Percentiles rank a stretch among this genome's conserved stretches.
phyloP scores from a whole-genome alignment of 148 eudicot genomes.

The Drosera capensis region DNA sequence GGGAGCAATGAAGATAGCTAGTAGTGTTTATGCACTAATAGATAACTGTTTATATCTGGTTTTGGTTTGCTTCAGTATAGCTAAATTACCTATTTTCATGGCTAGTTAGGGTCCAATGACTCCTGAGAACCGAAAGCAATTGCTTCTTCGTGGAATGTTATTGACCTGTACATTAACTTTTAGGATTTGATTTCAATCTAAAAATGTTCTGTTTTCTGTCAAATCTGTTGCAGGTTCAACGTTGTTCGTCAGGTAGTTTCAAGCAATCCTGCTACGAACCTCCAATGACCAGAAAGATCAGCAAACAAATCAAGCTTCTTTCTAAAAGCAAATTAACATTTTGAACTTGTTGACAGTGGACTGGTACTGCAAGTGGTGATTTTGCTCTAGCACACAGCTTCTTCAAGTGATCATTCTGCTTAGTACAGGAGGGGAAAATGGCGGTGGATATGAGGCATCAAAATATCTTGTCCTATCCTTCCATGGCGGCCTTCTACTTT shows the following conservation, averaged over 20 bases:
- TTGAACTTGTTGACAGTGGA: constrained; percentile 61
- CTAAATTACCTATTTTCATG: too few relatives aligned
- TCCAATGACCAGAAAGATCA: constrained; percentile 1
- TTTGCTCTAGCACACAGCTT: constrained; percentile 79
- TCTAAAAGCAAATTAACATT: not conserved
- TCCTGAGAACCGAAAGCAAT: too few relatives aligned
- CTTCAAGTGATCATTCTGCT: constrained; percentile 83
- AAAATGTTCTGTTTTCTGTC: too few relatives aligned
- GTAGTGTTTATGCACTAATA: too few relatives aligned
- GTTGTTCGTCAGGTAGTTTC: constrained; percentile 83
- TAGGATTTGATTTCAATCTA: too few relatives aligned
- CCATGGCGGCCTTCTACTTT: constrained; percentile 62
- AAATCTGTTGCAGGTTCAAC: constrained; percentile 91
- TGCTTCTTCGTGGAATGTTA: too few relatives aligned
- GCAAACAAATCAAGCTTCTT: constrained; percentile 3
- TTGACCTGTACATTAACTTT: too few relatives aligned
- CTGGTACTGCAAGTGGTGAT: constrained; percentile 81
- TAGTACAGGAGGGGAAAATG: constrained; percentile 81
- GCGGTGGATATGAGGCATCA: constrained; percentile 82
- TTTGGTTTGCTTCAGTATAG: too few relatives aligned
- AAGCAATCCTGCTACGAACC: constrained; percentile 7
- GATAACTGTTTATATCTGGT: too few relatives aligned
- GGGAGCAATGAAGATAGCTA: too few relatives aligned
- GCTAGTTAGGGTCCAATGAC: too few relatives aligned
- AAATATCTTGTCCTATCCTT: constrained; percentile 62